Percentiles rank a stretch among this genome's conserved stretches.
Conservation (phyloP, 116 monocot species). For the Papilionanthe hybrid region DNA sequence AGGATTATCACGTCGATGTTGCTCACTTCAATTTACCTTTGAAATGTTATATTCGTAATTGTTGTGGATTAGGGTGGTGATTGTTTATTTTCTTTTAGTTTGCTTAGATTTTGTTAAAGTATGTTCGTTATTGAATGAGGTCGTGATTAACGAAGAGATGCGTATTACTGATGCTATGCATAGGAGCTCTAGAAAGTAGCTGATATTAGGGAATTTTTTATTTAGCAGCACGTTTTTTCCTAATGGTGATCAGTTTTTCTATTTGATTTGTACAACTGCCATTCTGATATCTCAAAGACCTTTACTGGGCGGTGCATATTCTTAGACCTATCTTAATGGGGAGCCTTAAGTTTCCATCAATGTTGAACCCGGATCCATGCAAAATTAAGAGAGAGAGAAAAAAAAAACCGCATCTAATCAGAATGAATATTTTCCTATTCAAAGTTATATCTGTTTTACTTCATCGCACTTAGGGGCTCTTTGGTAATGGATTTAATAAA, state of each 20-base stretch:
- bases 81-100: background rate
- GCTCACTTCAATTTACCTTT: background rate
- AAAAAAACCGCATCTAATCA: no score
- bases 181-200: background rate
- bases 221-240: background rate
- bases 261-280: background rate
- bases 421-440: no score
- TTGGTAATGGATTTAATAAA: no score
- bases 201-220: background rate
- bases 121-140: background rate
- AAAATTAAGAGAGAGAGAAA: no score
- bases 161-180: background rate
- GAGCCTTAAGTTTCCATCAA: background rate
- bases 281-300: background rate
- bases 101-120: background rate
- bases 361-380: no score
- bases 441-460: background rate
- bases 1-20: background rate
- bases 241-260: background rate
- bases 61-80: background rate
- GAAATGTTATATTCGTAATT: background rate
- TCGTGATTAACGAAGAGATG: background rate
- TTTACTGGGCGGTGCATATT: background rate
- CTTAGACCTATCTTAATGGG: background rate
- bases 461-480: background rate